Percentiles rank a stretch among this genome's conserved stretches.
Conservation (phyloP, 164 flowering plant genomes). For the Magnolia changhungtana region DNA sequence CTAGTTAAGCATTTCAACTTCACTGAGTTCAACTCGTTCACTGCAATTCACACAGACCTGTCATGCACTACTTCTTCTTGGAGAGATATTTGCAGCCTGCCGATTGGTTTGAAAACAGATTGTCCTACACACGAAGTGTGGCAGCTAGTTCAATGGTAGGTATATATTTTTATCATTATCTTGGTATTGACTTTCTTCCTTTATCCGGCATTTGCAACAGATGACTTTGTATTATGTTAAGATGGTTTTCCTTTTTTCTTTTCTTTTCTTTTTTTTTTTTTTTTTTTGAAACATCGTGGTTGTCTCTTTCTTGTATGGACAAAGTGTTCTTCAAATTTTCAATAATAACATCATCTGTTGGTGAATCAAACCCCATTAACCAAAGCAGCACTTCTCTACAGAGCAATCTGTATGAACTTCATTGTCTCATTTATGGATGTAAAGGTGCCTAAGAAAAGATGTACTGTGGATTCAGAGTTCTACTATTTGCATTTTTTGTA, state of each 20-base stretch:
- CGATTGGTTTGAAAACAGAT: slow-evolving; percentile 94
- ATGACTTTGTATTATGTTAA: background rate
- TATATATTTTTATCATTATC: slow-evolving; percentile 1
- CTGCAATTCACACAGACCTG: slow-evolving; percentile 66
- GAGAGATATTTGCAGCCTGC: slow-evolving; percentile 90
- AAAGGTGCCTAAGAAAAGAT: background rate
- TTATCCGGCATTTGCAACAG: background rate
- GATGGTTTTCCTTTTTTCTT: no score
- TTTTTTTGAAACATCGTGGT: background rate
- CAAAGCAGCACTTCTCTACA: background rate
- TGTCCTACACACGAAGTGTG: slow-evolving; percentile 90
- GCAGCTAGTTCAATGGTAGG: slow-evolving; percentile 98
- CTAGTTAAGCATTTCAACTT: background rate
- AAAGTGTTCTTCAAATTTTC: background rate
- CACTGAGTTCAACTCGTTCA: background rate
- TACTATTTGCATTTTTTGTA: background rate
- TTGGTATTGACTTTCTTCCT: background rate
- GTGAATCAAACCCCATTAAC: background rate
- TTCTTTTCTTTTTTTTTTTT: no score
- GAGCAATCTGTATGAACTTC: background rate
- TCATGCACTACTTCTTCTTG: slow-evolving; percentile 91
- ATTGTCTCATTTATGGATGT: background rate
- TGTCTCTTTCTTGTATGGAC: background rate
- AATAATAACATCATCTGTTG: no score
- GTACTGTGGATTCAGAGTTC: background rate